These are phyloP conservation scores for Allomyces macrogynus DNA, from an alignment of 192 early-diverging fungal species.

Conservation along the genomic window DNA sequence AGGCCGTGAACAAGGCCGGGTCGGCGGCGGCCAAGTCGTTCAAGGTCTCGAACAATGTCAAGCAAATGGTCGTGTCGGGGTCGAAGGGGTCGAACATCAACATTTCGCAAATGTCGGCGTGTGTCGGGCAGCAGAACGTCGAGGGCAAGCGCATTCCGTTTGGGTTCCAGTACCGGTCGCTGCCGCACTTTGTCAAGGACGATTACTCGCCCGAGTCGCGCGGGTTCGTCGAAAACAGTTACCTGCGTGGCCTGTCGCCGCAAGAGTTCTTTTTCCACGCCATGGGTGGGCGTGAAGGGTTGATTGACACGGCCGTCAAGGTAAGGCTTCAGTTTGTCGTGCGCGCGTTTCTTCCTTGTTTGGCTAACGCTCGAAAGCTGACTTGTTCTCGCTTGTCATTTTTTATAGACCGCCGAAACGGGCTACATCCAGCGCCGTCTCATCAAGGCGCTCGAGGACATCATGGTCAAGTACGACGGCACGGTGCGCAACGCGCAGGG, in stretches of 20 bases:
- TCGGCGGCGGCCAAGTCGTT: slow-evolving; percentile 59
- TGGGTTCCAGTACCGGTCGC: slow-evolving; percentile 79
- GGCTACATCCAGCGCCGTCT: slow-evolving; percentile 98
- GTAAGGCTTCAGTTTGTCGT: too few species aligned
- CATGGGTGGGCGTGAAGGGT: slow-evolving; percentile 96
- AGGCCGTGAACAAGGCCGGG: slow-evolving; percentile 78
- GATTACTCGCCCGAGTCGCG: slow-evolving; percentile 82
- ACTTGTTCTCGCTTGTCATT: not conserved
- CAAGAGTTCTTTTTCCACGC: slow-evolving; percentile 99
- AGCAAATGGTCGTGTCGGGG: slow-evolving; percentile 88
- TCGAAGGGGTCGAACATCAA: slow-evolving; percentile 94
- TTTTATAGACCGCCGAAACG: slow-evolving; percentile 90
- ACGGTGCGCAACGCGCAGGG: slow-evolving; percentile 88
- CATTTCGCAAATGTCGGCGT: slow-evolving; percentile 92
- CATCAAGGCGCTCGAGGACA: slow-evolving; percentile 93
- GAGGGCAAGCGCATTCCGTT: slow-evolving; percentile 96
- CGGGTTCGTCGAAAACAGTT: slow-evolving; percentile 79
- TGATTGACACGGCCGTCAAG: slow-evolving; percentile 15
- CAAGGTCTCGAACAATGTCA: slow-evolving; percentile 84
- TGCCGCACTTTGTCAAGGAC: slow-evolving; percentile 96
- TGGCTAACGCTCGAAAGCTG: too few species aligned
- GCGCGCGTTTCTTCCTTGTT: too few species aligned
- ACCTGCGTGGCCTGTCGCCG: slow-evolving; percentile 78
- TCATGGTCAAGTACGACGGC: slow-evolving; percentile 93
- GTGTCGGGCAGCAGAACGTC: slow-evolving; percentile 99